Base-by-base conservation (phyloP, 192 early-diverging fungal genomes). In the Chytriomyces sp. region DNA sequence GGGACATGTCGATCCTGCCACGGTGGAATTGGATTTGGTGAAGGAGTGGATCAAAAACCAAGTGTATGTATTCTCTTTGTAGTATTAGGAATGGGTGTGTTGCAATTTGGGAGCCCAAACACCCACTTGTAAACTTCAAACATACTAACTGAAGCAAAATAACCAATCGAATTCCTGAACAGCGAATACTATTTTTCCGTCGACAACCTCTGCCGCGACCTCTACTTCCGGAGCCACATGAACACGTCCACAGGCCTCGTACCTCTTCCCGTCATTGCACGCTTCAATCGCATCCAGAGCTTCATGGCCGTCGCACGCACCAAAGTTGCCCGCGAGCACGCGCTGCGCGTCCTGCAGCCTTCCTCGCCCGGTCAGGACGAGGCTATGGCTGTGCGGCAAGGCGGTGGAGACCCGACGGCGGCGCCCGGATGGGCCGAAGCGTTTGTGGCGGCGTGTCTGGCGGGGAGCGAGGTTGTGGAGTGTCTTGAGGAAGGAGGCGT, bases 121-220 rank as follows among this genome's bases (percentile, higher is more conserved):
- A 49, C 44, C n/a, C n/a, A n/a, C n/a, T n/a, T n/a, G 19, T 14
- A 8, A 52, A 1, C 28, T 36, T 34, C 59, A 36, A 6, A 61
- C 10, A 61, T 37, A 7, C 7, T 34, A 14, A 30, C 19, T 49
- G 36, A 30, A 28, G 39, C 5, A 0, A 44, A 8, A 10, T 57
- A 7, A 57, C 63, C 19, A 39, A 17, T 64, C 17, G 39, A 28
- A 19, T 64, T 39, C 52, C n/a, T n/a, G n/a, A n/a, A 22, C 72
- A 93, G 90, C 68, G 84, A 99, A 77, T 99, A 94, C 81, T 99
- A 99, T 83, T 98, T 98, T 73, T 94, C 93, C 55, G 88, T 97
- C 52, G 96, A 98, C 41, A 99, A 99, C 72, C 83, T 99, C 59
- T 95, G 93, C 89, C 93, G 92, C 59, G 97, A 99, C 77, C 85